Evolutionary conservation across 495 filamentous ascomycete genomes (phyloP), one percentile per base, ranked within the genome.

Genomic region (Haplographium delicatum): DNA sequence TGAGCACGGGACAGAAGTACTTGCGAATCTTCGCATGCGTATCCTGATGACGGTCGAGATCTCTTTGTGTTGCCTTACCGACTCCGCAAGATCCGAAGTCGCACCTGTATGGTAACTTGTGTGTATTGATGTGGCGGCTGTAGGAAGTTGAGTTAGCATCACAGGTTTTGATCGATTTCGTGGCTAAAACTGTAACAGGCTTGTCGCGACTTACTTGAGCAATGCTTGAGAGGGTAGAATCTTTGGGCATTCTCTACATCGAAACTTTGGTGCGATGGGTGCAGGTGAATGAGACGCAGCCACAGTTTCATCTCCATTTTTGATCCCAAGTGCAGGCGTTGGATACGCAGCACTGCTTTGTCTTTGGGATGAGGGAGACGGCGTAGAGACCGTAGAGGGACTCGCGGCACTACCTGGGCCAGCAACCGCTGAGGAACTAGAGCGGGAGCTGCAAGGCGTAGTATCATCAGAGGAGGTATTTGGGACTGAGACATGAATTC

Each of bases 191-290:
- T n/a, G n/a, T n/a, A n/a, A n/a, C n/a, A n/a, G n/a, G n/a, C n/a
- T n/a, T n/a, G n/a, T n/a, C n/a, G n/a, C n/a, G n/a, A 52, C 50
- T 33, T 52, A 52, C 50, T 44, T 52, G 50, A 52, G 50, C 39
- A 30, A n/a, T 13, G 20, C 50, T 22, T 24, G 38, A 44, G 50
- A 22, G n/a, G 16, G 44, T 19, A 18, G 13, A 10, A 25, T 13
- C 16, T 45, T 16, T 26, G 28, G 28, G 28, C 50, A 52, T 8
- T 45, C 20, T 13, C 30, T 19, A 46, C 50, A 52, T 46, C 19
- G 20, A 18, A 22, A 37, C 27, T 30, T 18, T 22, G 27, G 27
- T 30, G 35, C 8, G 35, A n/a, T n/a, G n/a, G n/a, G n/a, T n/a
- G n/a, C n/a, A n/a, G n/a, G n/a, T n/a, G n/a, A n/a, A n/a, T n/a